Conservation (phyloP, 108 stramenopile genomes). For the Pelagomonas calceolata region DNA sequence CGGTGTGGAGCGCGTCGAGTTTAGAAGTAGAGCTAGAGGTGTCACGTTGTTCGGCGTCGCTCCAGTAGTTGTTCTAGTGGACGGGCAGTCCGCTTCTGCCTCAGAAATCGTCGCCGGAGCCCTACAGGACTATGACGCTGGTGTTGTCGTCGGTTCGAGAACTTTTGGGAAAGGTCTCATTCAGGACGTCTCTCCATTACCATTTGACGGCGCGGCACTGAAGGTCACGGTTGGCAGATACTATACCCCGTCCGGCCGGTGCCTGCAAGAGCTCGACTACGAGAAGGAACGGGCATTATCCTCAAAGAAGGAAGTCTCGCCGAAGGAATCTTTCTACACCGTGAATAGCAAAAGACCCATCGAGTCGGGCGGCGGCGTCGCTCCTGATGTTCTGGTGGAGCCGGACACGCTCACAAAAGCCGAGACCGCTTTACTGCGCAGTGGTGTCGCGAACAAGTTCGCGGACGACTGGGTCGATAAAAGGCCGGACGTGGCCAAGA, state of each 20-base stretch:
- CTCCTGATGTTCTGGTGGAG: conserved; percentile 74
- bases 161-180: conserved; percentile 96
- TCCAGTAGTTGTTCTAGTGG: conserved; percentile 69
- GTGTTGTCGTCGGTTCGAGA: conserved; percentile 69
- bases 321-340: conserved; percentile 58
- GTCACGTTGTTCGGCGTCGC: background rate
- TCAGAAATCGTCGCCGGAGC: conserved; percentile 92
- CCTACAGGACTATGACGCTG: conserved; percentile 88
- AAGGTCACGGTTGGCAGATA: conserved; percentile 95
- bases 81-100: conserved; percentile 75
- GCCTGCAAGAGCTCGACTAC: conserved; percentile 79
- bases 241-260: conserved; percentile 88
- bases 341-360: conserved; percentile 27
- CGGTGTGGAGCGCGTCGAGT: background rate
- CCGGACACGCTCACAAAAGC: conserved; percentile 65
- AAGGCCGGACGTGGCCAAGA: too few relatives aligned
- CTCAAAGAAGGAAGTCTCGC: conserved; percentile 32
- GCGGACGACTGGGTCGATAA: too few relatives aligned
- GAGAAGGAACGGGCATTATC: conserved; percentile 18
- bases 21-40: background rate
- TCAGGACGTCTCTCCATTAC: conserved; percentile 82
- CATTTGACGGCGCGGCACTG: conserved; percentile 59
- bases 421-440: conserved; percentile 66
- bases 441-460: conserved; percentile 38
- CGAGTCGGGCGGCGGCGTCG: conserved; percentile 80